Conservation (phyloP, 352 stramenopile species). For the Phytophthora brassicae region DNA sequence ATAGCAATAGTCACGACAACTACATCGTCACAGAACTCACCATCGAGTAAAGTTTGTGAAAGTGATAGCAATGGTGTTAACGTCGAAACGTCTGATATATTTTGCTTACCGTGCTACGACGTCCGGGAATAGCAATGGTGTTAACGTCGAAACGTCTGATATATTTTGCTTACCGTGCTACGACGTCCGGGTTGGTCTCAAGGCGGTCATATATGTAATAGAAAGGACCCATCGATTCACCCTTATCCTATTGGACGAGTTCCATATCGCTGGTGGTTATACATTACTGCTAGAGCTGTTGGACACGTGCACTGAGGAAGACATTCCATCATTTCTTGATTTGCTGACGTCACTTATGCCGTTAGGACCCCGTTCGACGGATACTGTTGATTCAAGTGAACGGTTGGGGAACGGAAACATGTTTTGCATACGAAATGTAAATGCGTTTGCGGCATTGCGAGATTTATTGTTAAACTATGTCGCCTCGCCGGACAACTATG, state of each 20-base stretch:
- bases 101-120: constrained; percentile 50
- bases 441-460: constrained; percentile 61
- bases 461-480: constrained; percentile 69
- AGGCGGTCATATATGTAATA: constrained; percentile 53
- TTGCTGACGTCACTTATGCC: constrained; percentile 59
- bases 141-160: constrained; percentile 5
- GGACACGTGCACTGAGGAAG: constrained; percentile 38
- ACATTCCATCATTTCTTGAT: constrained; percentile 51
- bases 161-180: constrained; percentile 46
- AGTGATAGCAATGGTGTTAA: no score
- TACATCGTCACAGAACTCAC: no score
- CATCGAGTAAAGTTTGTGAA: no score
- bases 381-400: constrained; percentile 36
- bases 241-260: constrained; percentile 66
- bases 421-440: constrained; percentile 59
- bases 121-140: no score
- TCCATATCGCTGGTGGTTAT: constrained; percentile 67
- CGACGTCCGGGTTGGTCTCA: constrained; percentile 53
- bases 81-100: constrained; percentile 16
- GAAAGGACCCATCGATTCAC: constrained; percentile 66
- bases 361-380: constrained; percentile 50
- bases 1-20: background rate
- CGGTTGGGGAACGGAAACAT: constrained; percentile 45
- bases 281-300: constrained; percentile 47
- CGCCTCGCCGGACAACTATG: constrained; percentile 19